Conservation (phyloP, 371 early-diverging fungal species). For the Zopfochytrium polystomum region DNA sequence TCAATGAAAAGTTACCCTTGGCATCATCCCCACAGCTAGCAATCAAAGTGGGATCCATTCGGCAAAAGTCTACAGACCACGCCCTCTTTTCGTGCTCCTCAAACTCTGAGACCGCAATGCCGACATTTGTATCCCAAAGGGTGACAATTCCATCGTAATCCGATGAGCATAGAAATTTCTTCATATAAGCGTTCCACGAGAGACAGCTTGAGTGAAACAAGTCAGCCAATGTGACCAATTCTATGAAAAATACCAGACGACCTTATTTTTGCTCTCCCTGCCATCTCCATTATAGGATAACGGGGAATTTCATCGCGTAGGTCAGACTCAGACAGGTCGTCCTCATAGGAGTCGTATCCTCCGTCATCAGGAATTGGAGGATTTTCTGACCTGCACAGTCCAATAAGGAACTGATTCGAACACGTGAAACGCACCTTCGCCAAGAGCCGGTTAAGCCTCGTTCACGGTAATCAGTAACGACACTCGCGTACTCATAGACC, state of each 20-base stretch:
- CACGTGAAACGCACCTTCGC: neutral
- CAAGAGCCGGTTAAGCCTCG: neutral
- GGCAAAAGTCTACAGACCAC: conserved; percentile 86
- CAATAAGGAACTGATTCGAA: neutral
- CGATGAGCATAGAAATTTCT: conserved; percentile 73
- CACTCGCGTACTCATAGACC: conserved; percentile 74
- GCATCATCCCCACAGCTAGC: conserved; percentile 90
- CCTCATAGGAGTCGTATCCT: conserved; percentile 10
- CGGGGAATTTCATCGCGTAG: conserved; percentile 47
- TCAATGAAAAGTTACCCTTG: conserved; percentile 39
- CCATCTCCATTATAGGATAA: conserved; percentile 68
- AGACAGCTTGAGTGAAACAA: conserved; percentile 65
- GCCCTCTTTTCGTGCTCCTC: conserved; percentile 85
- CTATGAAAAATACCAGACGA: conserved; percentile 5
- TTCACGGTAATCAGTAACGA: conserved; percentile 47
- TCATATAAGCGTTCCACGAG: conserved; percentile 82
- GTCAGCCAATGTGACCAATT: neutral
- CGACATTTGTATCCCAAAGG: conserved; percentile 77
- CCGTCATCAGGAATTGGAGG: conserved; percentile 5
- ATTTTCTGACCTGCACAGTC: conserved; percentile 1
- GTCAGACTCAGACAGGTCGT: conserved; percentile 30
- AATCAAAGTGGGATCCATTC: conserved; percentile 68
- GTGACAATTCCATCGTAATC: conserved; percentile 88
- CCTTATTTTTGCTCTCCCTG: conserved; percentile 57
- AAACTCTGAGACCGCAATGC: conserved; percentile 56